Conservation (phyloP, 1,139 yeast genomes). For the Blastobotrys aristatus region DNA sequence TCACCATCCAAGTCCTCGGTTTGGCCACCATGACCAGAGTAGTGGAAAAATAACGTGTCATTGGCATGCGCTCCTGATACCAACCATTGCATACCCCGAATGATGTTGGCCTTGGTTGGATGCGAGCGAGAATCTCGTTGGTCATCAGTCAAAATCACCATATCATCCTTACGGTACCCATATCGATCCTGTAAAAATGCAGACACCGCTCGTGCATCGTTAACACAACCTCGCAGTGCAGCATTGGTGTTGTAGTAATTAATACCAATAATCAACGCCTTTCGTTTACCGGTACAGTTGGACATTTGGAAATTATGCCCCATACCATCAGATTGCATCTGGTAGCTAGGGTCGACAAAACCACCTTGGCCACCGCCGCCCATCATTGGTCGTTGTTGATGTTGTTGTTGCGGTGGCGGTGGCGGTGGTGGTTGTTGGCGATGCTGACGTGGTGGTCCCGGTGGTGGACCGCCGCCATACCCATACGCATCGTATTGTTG, state of each 20-base stretch:
- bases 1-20: slow-evolving; percentile 79
- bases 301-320: slow-evolving; percentile 57
- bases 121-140: slow-evolving; percentile 55
- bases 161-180: slow-evolving; percentile 73
- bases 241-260: slow-evolving; percentile 75
- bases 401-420: slow-evolving; percentile 17
- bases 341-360: slow-evolving; percentile 32
- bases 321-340: slow-evolving; percentile 38
- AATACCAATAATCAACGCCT: slow-evolving; percentile 82
- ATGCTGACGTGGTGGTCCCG: slow-evolving; percentile 25
- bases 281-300: slow-evolving; percentile 66
- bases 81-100: slow-evolving; percentile 89
- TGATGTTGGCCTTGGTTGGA: slow-evolving; percentile 74
- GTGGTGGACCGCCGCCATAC: slow-evolving; percentile 20
- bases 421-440: too few relatives aligned
- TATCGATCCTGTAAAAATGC: slow-evolving; percentile 41
- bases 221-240: slow-evolving; percentile 79
- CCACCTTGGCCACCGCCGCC: slow-evolving; percentile 20
- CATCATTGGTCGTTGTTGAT: slow-evolving; percentile 7
- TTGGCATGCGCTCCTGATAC: slow-evolving; percentile 80
- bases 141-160: slow-evolving; percentile 80
- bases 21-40: slow-evolving; percentile 93
- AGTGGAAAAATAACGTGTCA: slow-evolving; percentile 63
- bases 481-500: slow-evolving; percentile 1
- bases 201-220: slow-evolving; percentile 42